Base-by-base conservation (phyloP, 805 yeast genomes). In the Pichia kluyveri region DNA sequence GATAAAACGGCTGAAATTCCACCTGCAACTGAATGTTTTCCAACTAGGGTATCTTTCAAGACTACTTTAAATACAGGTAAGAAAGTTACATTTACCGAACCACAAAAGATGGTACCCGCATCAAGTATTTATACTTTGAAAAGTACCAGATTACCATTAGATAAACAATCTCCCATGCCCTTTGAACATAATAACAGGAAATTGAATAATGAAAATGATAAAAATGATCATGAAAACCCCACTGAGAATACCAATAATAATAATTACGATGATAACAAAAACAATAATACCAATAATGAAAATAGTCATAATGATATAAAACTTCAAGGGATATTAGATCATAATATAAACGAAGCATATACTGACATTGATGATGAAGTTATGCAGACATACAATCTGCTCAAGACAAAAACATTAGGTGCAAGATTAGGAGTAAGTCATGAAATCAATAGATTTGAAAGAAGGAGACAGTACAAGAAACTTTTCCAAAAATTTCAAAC, bases 401-500 rank as follows among this genome's bases (percentile, higher is more conserved):
- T 50, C 11, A 52, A 48, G 30, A 15, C 45, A 11, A 48, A 43
- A 31, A 47, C 54, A 1, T 8, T 51, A 1, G 50, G 43, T 17
- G 51, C 50, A 10, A 50, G 40, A 36, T 15, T 45, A 12, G 48
- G 48, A 5, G 46, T 55, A 48, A 37, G 38, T 52, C 36, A 42
- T 31, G 19, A 57, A 57, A 38, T 50, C 53, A 37, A 41, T 32
- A 42, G 38, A 38, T 12, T 45, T 47, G 14, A 53, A 51, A 14
- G 60, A 57, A 50, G 58, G 53, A 45, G 27, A 30, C 48, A 54
- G 36, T 49, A 60, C 38, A 56, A 56, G 47, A 56, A 54, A 45
- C 44, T 69, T 47, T 62, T 71, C 41, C 58, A 59, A 28, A 56
- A 55, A 12, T 72, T 68, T 50, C 53, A 66, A 17, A 67, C 66